phyloP scores from a whole-genome alignment of 768 basidiomycete genomes.

The Filobasidium floriforme region DNA sequence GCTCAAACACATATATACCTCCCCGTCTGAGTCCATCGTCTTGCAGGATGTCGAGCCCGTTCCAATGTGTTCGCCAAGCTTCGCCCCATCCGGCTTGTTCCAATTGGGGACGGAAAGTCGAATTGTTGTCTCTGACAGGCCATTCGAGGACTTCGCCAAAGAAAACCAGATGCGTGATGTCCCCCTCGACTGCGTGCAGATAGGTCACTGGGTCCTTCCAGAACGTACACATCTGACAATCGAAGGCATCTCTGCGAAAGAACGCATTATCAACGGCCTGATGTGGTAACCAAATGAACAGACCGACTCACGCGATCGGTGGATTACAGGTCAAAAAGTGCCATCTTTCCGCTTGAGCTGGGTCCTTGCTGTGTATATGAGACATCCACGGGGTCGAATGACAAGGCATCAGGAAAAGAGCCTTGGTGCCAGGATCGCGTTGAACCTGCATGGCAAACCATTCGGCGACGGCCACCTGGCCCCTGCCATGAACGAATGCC shows the following conservation, averaged over 20 bases:
- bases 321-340: conserved; percentile 94
- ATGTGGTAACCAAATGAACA: not conserved
- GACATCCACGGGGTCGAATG: conserved; percentile 92
- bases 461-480: conserved; percentile 67
- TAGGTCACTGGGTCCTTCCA: not conserved
- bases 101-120: conserved; percentile 25
- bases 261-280: not conserved
- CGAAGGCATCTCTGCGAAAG: not conserved
- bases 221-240: conserved; percentile 7
- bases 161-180: conserved; percentile 56
- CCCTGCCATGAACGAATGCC: conserved; percentile 66
- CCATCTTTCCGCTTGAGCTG: conserved; percentile 53
- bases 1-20: conserved; percentile 61
- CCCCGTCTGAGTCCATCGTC: conserved; percentile 66
- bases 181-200: not conserved
- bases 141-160: conserved; percentile 65
- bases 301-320: conserved; percentile 61
- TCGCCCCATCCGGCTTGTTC: conserved; percentile 38
- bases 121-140: not conserved
- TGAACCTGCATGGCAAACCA: conserved; percentile 49
- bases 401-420: conserved; percentile 90
- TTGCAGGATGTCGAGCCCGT: conserved; percentile 54
- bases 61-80: conserved; percentile 47
- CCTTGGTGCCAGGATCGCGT: conserved; percentile 18
- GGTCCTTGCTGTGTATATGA: conserved; percentile 65